Evolutionary conservation across 2,329 filamentous ascomycete genomes (phyloP).

Genomic region (Incumbomyces delicatus): DNA sequence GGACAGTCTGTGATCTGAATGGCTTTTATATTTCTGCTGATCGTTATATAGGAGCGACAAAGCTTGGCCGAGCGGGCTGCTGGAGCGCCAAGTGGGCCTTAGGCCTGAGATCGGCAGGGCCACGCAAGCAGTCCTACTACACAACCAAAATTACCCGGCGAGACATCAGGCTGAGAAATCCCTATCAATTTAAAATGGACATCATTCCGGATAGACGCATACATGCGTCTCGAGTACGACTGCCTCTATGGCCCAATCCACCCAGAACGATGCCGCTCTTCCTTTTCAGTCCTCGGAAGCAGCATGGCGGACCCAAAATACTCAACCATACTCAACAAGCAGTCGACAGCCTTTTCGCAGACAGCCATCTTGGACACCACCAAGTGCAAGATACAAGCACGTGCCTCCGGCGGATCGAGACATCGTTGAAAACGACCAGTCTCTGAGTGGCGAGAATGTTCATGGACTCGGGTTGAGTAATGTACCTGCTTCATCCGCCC

Average conservation of each 20-base stretch:
- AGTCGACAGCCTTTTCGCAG: neutral
- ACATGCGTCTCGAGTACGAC: neutral
- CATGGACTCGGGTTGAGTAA: neutral
- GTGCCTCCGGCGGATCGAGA: neutral
- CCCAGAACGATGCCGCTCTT: neutral
- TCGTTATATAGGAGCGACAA: too few species aligned
- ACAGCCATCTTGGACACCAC: constrained; percentile 1
- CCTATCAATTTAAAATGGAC: too few species aligned
- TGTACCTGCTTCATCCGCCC: neutral
- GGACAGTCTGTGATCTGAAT: too few species aligned
- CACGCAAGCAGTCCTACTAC: too few species aligned
- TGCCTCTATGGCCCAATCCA: neutral
- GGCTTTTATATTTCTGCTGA: too few species aligned
- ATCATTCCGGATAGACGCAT: too few species aligned
- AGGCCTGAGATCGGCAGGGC: too few species aligned
- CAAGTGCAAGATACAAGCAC: neutral
- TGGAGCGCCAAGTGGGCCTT: too few species aligned
- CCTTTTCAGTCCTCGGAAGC: neutral
- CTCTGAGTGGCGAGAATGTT: neutral
- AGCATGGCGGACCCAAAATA: neutral
- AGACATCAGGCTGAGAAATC: too few species aligned
- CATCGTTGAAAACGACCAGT: neutral
- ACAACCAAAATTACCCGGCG: too few species aligned
- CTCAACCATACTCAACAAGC: neutral
- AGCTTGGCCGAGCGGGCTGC: too few species aligned